These are phyloP conservation scores for Phytophthora constricta DNA, from an alignment of 352 stramenopile species.

Conservation along the genomic window DNA sequence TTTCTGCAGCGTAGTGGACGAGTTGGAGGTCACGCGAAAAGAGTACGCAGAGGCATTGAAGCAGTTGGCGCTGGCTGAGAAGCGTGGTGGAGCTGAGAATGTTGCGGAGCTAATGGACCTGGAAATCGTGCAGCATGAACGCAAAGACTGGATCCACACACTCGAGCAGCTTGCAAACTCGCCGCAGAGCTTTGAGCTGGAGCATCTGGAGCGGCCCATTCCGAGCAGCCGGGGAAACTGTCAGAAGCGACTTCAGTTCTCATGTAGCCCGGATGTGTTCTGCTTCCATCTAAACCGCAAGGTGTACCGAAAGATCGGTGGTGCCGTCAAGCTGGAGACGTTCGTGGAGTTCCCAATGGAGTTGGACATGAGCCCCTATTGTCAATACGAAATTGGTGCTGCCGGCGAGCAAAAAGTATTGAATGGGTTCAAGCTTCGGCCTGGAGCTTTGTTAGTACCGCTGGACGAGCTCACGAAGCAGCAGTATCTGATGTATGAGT, in stretches of 20 bases:
- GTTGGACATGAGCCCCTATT: constrained; percentile 81
- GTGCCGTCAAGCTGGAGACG: constrained; percentile 77
- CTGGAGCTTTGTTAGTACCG: constrained; percentile 4
- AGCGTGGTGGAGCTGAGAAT: not conserved
- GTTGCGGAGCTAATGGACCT: constrained; percentile 42
- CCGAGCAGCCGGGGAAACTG: constrained; percentile 53
- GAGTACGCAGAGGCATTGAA: constrained; percentile 36
- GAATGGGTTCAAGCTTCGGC: constrained; percentile 25
- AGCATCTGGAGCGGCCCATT: constrained; percentile 48
- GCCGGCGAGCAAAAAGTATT: constrained; percentile 45
- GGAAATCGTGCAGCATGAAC: constrained; percentile 66
- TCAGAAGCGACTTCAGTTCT: constrained; percentile 80
- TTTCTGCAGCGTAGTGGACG: constrained; percentile 67
- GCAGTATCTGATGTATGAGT: constrained; percentile 68
- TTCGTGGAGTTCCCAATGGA: constrained; percentile 83
- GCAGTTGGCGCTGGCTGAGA: constrained; percentile 17
- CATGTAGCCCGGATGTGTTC: constrained; percentile 80
- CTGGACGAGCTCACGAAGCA: constrained; percentile 31
- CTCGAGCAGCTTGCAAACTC: constrained; percentile 51
- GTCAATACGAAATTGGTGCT: constrained; percentile 60
- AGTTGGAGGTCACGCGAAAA: constrained; percentile 50
- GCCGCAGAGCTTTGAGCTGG: constrained; percentile 38
- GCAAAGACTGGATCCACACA: constrained; percentile 72
- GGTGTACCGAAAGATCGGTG: constrained; percentile 75
- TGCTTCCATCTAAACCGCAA: constrained; percentile 91